Base-by-base conservation (phyloP, 208 protist genomes). In the Trypanosoma platydactyli region DNA sequence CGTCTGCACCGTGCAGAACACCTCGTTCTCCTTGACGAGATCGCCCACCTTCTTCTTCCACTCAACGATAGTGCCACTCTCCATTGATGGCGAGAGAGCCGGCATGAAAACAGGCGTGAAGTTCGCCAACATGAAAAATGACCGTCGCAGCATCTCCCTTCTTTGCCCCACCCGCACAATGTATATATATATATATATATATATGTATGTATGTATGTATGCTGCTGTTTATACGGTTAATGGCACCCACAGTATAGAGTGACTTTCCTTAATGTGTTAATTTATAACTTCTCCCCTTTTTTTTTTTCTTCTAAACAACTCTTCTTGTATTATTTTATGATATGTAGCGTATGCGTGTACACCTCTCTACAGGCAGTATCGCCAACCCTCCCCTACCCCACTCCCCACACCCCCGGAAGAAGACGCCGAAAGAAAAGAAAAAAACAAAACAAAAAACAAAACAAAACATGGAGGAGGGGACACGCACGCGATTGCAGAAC, bases 1-100 rank as follows among this genome's bases (percentile, higher is more conserved):
- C 4, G 98, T 99, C 85, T 99, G 95, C 33, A 98, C 85, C 25
- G 93, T 86, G 69, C 83, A 92, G 72, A 98, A 83, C 27, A 97
- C 81, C n/a, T 98, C 96, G 45, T 93, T 95, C 56, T 93, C 81
- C 46, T 91, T 88, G 44, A 99, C 84, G 6, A 86, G 42, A 22
- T 99, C 95, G 33, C 98, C 97, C 24, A 92, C 79, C 66, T 94
- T 94, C 71, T 93, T 93, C 77, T 91, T 94, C 92, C 92, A 97
- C 65, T 94, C 81, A 4, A 89, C 86, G 54, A 97, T 81, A 3
- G 72, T 85, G 49, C 92, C 92, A 1, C 57, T 81, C 46, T 91
- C 86, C 92, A 97, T 97, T 1, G 92, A 94, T 5, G 92, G 89
- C 6, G 88, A 94, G 11, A 97, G 80, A 1, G 89, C 89, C 29